A percentile compares a stretch with the other conserved stretches of the same genome.
Evolutionary conservation across 108 stramenopile genomes (phyloP).

Genomic region (Aureococcus anophagefferens): DNA sequence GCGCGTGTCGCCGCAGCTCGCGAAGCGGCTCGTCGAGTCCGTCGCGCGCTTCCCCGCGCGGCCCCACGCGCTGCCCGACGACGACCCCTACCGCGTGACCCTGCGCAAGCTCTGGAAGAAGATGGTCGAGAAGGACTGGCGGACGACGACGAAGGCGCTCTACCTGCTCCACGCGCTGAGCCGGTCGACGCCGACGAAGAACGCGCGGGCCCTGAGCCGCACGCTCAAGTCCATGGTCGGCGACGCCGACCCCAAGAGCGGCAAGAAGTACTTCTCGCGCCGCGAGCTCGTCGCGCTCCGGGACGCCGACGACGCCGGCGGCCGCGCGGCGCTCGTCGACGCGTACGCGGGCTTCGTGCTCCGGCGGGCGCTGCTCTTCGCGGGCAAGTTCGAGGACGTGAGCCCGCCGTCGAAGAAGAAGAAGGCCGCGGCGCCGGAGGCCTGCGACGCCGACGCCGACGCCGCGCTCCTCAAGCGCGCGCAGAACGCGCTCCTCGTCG

Average conservation of each 20-base stretch:
- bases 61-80: slow-evolving; percentile 5
- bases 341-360: slow-evolving; percentile 38
- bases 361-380: slow-evolving; percentile 28
- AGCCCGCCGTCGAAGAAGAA: not conserved
- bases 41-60: not conserved
- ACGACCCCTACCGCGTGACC: slow-evolving; percentile 43
- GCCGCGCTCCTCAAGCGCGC: not conserved
- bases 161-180: slow-evolving; percentile 33
- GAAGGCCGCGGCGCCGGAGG: not conserved
- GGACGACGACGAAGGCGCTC: slow-evolving; percentile 31
- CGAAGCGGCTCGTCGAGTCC: slow-evolving; percentile 5
- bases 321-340: slow-evolving; percentile 14
- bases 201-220: not conserved
- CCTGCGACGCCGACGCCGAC: not conserved
- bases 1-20: slow-evolving; percentile 22
- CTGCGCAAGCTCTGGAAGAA: slow-evolving; percentile 48
- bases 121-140: slow-evolving; percentile 42
- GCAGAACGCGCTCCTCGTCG: slow-evolving; percentile 2
- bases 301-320: slow-evolving; percentile 7
- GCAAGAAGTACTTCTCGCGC: slow-evolving; percentile 23
- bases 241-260: slow-evolving; percentile 26
- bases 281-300: slow-evolving; percentile 11
- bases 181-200: slow-evolving; percentile 20
- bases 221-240: slow-evolving; percentile 17
- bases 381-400: slow-evolving; percentile 33